A percentile compares a stretch with the other conserved stretches of the same genome.
These are phyloP conservation scores for Obba rivulosa DNA, from an alignment of 768 basidiomycete species.

Conservation along the genomic window DNA sequence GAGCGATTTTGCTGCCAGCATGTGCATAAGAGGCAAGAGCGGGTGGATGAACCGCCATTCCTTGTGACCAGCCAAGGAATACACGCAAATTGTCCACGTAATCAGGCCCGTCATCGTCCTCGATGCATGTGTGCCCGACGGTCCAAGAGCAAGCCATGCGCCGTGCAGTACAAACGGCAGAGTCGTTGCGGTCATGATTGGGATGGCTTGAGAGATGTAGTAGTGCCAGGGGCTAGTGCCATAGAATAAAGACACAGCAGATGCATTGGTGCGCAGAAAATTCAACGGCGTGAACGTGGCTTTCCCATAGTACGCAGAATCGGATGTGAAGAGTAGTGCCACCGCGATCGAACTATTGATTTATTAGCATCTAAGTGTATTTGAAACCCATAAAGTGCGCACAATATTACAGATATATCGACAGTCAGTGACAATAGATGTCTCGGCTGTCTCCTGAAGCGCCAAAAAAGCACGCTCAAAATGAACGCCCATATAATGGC, in stretches of 20 bases:
- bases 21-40: constrained; percentile 74
- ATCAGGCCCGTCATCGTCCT: constrained; percentile 44
- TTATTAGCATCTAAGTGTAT: not conserved
- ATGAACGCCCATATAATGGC: constrained; percentile 81
- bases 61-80: constrained; percentile 86
- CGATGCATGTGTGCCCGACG: constrained; percentile 4
- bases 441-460: constrained; percentile 32
- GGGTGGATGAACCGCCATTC: constrained; percentile 98
- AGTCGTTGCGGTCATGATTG: constrained; percentile 69
- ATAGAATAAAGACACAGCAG: constrained; percentile 88
- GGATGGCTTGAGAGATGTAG: constrained; percentile 81
- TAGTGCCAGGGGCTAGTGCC: constrained; percentile 85
- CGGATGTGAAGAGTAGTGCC: constrained; percentile 32
- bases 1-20: constrained; percentile 72
- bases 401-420: constrained; percentile 45
- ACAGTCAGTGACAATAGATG: constrained; percentile 29
- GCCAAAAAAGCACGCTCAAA: constrained; percentile 53
- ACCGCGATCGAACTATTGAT: too few species aligned
- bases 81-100: constrained; percentile 59
- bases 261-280: constrained; percentile 79
- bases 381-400: constrained; percentile 1
- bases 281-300: constrained; percentile 73
- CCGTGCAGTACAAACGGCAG: constrained; percentile 73
- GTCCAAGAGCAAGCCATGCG: constrained; percentile 30
- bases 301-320: constrained; percentile 65